Conservation (phyloP, 2,329 filamentous ascomycete genomes). For the Nakataea oryzae region DNA sequence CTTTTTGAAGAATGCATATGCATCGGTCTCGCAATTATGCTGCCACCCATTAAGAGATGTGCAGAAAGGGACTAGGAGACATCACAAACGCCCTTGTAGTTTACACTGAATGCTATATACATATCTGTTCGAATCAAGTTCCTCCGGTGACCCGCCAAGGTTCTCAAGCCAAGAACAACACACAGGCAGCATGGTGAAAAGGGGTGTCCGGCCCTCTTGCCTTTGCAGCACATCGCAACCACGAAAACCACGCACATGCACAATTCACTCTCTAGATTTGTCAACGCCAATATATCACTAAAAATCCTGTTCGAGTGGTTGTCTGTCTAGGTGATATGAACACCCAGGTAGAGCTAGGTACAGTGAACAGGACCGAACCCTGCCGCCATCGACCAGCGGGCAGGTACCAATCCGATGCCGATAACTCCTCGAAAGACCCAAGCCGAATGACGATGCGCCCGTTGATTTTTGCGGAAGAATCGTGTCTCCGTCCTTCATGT, state of each 20-base stretch:
- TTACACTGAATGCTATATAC: too few relatives aligned
- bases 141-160: too few relatives aligned
- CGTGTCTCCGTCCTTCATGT: slow-evolving; percentile 3
- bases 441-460: slow-evolving; percentile 3
- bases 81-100: too few relatives aligned
- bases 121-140: too few relatives aligned
- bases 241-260: neutral
- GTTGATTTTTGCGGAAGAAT: neutral
- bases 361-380: neutral
- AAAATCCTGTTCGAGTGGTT: neutral
- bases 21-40: too few relatives aligned
- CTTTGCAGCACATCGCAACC: too few relatives aligned
- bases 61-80: too few relatives aligned
- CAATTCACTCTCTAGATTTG: neutral
- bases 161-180: too few relatives aligned
- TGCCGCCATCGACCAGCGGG: neutral
- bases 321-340: neutral
- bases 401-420: neutral
- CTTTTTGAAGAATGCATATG: too few relatives aligned
- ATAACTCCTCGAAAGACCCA: slow-evolving; percentile 4
- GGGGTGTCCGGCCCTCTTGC: too few relatives aligned
- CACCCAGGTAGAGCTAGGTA: neutral
- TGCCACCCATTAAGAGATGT: too few relatives aligned
- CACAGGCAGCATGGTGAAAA: neutral
- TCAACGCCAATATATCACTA: neutral